Evolutionary conservation across 1,139 yeast genomes (phyloP).

Genomic region (Yamadazyma aaseri): DNA sequence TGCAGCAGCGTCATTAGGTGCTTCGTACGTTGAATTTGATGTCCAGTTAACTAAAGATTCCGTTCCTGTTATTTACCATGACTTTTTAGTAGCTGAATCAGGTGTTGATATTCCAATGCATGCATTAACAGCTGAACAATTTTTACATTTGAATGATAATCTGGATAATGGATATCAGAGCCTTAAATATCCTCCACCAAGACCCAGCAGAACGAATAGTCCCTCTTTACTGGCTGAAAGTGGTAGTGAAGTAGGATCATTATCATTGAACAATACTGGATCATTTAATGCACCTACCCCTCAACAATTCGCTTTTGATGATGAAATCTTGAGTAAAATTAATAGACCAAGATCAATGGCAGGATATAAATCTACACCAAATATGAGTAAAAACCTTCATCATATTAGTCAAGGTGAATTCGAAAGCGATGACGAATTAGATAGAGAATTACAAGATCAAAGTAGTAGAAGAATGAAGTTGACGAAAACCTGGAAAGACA

Average conservation of each 20-base stretch:
- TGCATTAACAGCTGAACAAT: slow-evolving; percentile 85
- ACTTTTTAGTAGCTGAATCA: slow-evolving; percentile 90
- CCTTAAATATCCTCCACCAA: slow-evolving; percentile 6
- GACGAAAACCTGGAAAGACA: slow-evolving; percentile 82
- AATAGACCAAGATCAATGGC: slow-evolving; percentile 44
- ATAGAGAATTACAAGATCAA: slow-evolving; percentile 37
- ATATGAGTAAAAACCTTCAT: slow-evolving; percentile 12
- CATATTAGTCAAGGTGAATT: slow-evolving; percentile 10
- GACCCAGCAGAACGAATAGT: slow-evolving; percentile 11
- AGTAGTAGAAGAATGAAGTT: slow-evolving; percentile 71
- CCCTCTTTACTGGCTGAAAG: slow-evolving; percentile 12
- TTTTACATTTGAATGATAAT: slow-evolving; percentile 57
- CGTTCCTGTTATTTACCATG: slow-evolving; percentile 93
- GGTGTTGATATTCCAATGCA: slow-evolving; percentile 98
- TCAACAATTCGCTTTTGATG: slow-evolving; percentile 34
- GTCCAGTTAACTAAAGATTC: slow-evolving; percentile 94
- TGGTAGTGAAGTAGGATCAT: slow-evolving; percentile 9
- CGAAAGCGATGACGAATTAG: slow-evolving; percentile 32
- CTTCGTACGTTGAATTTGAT: slow-evolving; percentile 91
- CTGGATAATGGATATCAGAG: slow-evolving; percentile 12
- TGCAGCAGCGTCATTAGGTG: slow-evolving; percentile 95
- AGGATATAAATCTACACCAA: slow-evolving; percentile 36
- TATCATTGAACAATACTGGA: slow-evolving; percentile 10
- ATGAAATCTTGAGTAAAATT: slow-evolving; percentile 32
- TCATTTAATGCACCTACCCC: slow-evolving; percentile 6